A percentile compares a stretch with the other conserved stretches of the same genome.
Conservation (phyloP, 495 filamentous ascomycete species). For the Tuber melanosporum region DNA sequence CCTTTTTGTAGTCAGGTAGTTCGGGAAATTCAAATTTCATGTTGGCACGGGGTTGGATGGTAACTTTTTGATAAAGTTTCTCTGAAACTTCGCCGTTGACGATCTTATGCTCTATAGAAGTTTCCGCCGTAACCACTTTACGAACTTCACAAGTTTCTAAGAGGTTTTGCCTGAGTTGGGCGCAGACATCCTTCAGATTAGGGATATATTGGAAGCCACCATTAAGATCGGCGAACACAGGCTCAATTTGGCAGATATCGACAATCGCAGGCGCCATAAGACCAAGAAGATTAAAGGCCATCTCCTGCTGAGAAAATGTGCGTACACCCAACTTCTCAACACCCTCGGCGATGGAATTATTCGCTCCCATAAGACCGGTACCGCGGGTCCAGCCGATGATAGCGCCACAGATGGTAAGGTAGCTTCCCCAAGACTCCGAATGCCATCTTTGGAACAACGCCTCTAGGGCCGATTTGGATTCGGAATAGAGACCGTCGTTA, state of each 20-base stretch:
- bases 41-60: constrained; percentile 89
- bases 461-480: constrained; percentile 94
- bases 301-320: constrained; percentile 98
- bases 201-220: constrained; percentile 96
- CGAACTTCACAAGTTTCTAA: constrained; percentile 92
- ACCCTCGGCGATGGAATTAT: constrained; percentile 95
- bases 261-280: constrained; percentile 92
- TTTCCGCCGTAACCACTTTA: constrained; percentile 89
- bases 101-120: constrained; percentile 92
- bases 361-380: constrained; percentile 94
- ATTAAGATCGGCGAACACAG: constrained; percentile 94
- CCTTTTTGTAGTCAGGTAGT: constrained; percentile 82
- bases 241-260: constrained; percentile 90
- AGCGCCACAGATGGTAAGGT: constrained; percentile 96
- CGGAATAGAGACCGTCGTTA: constrained; percentile 95
- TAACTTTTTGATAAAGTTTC: constrained; percentile 85
- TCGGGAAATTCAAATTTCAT: constrained; percentile 92
- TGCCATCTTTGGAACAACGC: constrained; percentile 98
- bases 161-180: constrained; percentile 77
- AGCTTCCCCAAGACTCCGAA: constrained; percentile 94
- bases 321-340: constrained; percentile 94
- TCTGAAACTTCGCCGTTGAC: constrained; percentile 91
- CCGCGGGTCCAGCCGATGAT: constrained; percentile 99
- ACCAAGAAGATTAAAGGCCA: constrained; percentile 97
- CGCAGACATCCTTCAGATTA: constrained; percentile 92